Base-by-base conservation (phyloP, 2,329 filamentous ascomycete genomes). In the Claviceps africana region DNA sequence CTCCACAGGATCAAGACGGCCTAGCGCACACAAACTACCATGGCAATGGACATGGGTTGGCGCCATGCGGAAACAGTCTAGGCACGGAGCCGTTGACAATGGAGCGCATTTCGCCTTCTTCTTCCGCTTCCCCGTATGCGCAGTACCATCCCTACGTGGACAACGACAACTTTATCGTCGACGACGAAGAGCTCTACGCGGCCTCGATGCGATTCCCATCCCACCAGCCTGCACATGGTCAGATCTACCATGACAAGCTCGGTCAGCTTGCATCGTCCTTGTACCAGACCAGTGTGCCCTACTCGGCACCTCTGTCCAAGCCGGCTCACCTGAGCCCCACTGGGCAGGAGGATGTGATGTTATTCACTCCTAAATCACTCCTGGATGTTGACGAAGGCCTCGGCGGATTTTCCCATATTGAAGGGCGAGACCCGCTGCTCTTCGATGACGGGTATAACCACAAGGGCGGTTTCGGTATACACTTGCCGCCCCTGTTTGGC, bases 281-380 rank as follows among this genome's bases (percentile, higher is more conserved):
- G 19, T 66, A 61, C 52, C 59, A 59, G 50, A 45, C 55, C 2
- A 44, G 56, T 21, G 58, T 61, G 45, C 60, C 69, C 21, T 65
- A 55, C 31, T 51, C 56, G 17, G 50, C 56, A 11, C 57, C 58
- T 4, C 56, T 56, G 19, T 8, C 54, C 8, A 48, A 59, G 44
- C 55, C 53, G 33, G 68, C 73, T 28, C 82, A 86, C 55, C 76
- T 88, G 55, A 88, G 85, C 3, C 83, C 84, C 9, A 73, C 75
- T 51, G 85, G 82, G 5, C 83, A 87, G 59, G 75, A 77, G 37
- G 82, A 84, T 54, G 70, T 81, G 1, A 85, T 86, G 70, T 74
- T 88, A 33, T 85, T 76, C 66, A 85, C 84, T 10, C 81, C 85
- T 47, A 74, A 75, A 43, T 82, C 82, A 0, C 65, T 81, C 54